Percentiles rank a stretch among this genome's conserved stretches.
Evolutionary conservation across 2,329 filamentous ascomycete species (phyloP).

Genomic region (Penicillium sp.): DNA sequence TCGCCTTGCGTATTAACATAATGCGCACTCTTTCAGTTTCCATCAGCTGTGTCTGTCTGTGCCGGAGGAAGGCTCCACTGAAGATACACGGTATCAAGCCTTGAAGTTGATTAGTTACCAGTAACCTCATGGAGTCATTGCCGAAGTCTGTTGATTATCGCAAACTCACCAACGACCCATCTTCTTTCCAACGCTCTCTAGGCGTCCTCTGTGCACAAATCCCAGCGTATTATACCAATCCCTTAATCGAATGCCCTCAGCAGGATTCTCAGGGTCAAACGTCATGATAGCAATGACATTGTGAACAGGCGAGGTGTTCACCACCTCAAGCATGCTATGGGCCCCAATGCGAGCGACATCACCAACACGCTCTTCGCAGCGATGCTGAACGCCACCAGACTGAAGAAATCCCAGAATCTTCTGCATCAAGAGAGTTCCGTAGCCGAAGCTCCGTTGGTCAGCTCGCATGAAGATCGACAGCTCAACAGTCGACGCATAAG

Average conservation of each 20-base stretch:
- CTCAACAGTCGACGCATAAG: conserved; percentile 45
- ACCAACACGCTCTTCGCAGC: conserved; percentile 4
- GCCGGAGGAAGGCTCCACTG: conserved; percentile 6
- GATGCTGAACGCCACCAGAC: conserved; percentile 17
- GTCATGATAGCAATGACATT: conserved; percentile 43
- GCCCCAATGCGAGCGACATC: conserved; percentile 1
- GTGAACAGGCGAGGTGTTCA: conserved; percentile 18
- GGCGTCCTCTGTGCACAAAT: conserved; percentile 40
- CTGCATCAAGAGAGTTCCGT: conserved; percentile 36
- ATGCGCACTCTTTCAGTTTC: neutral
- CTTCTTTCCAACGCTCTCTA: conserved; percentile 42
- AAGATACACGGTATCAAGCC: conserved; percentile 21
- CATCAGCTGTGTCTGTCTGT: neutral
- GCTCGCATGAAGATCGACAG: conserved; percentile 43
- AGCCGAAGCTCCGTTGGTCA: conserved; percentile 29
- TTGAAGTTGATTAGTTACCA: neutral
- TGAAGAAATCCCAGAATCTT: conserved; percentile 31
- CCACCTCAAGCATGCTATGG: neutral
- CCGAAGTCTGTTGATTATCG: neutral
- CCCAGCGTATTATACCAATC: conserved; percentile 43
- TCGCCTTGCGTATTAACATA: neutral
- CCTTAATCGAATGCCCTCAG: conserved; percentile 34
- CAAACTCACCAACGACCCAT: conserved; percentile 34
- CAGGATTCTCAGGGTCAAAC: conserved; percentile 35
- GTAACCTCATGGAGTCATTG: neutral